phyloP scores from a whole-genome alignment of 2,329 filamentous ascomycete species.

The Trichothecium roseum region DNA sequence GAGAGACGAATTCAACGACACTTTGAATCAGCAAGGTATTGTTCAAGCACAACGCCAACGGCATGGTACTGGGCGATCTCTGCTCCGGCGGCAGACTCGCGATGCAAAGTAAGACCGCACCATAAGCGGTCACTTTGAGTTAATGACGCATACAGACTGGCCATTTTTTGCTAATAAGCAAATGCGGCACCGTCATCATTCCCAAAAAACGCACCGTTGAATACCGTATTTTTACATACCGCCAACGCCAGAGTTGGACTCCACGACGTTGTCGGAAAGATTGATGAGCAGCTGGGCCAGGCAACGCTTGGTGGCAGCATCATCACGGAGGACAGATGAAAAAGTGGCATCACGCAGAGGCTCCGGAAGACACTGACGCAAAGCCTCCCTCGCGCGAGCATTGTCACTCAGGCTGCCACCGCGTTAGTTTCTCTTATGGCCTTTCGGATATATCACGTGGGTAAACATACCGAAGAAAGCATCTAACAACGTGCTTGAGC shows the following conservation, averaged over 20 bases:
- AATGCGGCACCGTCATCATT: too few species aligned
- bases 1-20: too few species aligned
- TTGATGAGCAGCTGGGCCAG: conserved; percentile 96
- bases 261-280: conserved; percentile 75
- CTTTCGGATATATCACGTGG: background rate
- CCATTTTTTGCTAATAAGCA: too few species aligned
- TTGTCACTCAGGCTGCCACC: conserved; percentile 82
- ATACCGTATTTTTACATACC: background rate
- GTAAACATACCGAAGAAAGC: conserved; percentile 72
- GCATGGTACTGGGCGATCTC: too few species aligned
- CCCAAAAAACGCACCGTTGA: too few species aligned
- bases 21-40: too few species aligned
- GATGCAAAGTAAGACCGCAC: too few species aligned
- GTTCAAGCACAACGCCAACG: too few species aligned
- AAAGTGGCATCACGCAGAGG: conserved; percentile 98
- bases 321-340: conserved; percentile 88
- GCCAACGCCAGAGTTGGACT: conserved; percentile 23
- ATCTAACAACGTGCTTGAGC: conserved; percentile 94
- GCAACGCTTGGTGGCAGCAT: conserved; percentile 94
- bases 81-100: too few species aligned
- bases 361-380: conserved; percentile 92
- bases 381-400: conserved; percentile 83
- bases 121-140: too few species aligned
- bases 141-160: too few species aligned
- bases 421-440: background rate